These are phyloP conservation scores for Suhomyces kunorum DNA, from an alignment of 1,139 yeast species.

Conservation along the genomic window DNA sequence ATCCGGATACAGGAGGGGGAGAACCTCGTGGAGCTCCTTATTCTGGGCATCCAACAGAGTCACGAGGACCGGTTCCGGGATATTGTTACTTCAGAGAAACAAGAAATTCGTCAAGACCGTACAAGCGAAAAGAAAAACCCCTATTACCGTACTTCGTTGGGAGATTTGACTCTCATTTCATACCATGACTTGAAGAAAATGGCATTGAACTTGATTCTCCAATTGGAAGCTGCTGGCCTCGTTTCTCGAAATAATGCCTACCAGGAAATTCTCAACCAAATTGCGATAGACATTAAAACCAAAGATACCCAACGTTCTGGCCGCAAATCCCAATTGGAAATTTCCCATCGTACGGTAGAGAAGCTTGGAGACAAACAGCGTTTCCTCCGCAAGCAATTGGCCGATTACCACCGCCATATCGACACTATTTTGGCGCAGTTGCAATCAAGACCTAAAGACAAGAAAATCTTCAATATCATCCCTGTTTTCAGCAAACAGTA, in stretches of 20 bases:
- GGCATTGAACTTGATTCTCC: conserved; percentile 74
- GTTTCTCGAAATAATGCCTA: conserved; percentile 70
- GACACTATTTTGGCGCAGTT: conserved; percentile 64
- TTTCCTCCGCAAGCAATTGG: conserved; percentile 60
- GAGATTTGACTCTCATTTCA: conserved; percentile 55
- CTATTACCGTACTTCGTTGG: conserved; percentile 46
- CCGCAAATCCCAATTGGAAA: conserved; percentile 61
- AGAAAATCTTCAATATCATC: conserved; percentile 51
- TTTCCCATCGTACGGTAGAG: conserved; percentile 59
- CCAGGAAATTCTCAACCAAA: conserved; percentile 78
- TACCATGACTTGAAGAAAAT: conserved; percentile 78
- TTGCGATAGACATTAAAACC: conserved; percentile 81
- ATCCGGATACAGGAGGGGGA: conserved; percentile 79
- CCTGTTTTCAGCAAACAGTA: conserved; percentile 78
- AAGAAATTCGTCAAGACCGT: conserved; percentile 24
- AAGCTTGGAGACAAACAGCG: conserved; percentile 63
- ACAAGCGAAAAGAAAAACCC: conserved; percentile 34
- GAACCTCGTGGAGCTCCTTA: conserved; percentile 69
- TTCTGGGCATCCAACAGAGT: conserved; percentile 66
- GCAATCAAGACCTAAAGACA: conserved; percentile 57
- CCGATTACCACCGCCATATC: conserved; percentile 68
- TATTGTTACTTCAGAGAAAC: conserved; percentile 53
- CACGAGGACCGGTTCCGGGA: conserved; percentile 66
- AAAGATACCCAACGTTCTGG: conserved; percentile 69
- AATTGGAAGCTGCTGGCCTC: conserved; percentile 69